A percentile compares a stretch with the other conserved stretches of the same genome.
phyloP scores from a whole-genome alignment of 108 stramenopile genomes.

The Fragilaria crotonensis region DNA sequence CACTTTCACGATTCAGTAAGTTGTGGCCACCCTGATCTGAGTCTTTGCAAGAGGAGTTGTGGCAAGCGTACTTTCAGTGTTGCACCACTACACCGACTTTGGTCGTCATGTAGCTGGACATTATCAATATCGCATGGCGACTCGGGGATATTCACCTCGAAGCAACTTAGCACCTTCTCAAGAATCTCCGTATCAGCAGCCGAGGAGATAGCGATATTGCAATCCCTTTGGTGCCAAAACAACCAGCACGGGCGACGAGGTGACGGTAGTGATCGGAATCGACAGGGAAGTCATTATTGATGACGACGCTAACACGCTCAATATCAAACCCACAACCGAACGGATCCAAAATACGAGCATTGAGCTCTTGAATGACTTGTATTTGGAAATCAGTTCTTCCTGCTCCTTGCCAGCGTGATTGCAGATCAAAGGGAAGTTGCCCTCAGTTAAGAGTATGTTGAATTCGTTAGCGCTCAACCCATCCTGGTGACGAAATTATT shows the following conservation, averaged over 20 bases:
- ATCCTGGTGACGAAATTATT: constrained; percentile 98
- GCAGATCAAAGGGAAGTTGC: constrained; percentile 99
- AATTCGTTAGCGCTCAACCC: constrained; percentile 89
- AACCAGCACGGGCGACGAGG: constrained; percentile 96
- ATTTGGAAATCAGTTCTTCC: constrained; percentile 94
- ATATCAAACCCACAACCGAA: constrained; percentile 99
- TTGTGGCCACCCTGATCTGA: too few species aligned
- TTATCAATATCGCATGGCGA: constrained; percentile 97
- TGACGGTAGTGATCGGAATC: constrained; percentile 97
- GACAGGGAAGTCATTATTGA: constrained; percentile 99
- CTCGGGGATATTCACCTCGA: constrained; percentile 97
- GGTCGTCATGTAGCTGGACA: constrained; percentile 92
- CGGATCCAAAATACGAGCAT: constrained; percentile 98
- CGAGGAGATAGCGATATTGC: constrained; percentile 94
- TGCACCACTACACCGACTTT: constrained; percentile 21
- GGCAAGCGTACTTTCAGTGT: neutral
- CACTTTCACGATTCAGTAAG: too few species aligned
- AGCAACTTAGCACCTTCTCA: constrained; percentile 91
- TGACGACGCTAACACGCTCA: constrained; percentile 98
- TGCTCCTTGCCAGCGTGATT: constrained; percentile 95
- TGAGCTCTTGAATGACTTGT: constrained; percentile 98
- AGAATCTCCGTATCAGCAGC: constrained; percentile 91
- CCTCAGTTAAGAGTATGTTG: constrained; percentile 91
- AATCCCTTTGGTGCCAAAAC: constrained; percentile 99
- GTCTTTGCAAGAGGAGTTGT: too few species aligned